Conservation (phyloP, 176 grass and related monocot species). For the Raddia guianensis region DNA sequence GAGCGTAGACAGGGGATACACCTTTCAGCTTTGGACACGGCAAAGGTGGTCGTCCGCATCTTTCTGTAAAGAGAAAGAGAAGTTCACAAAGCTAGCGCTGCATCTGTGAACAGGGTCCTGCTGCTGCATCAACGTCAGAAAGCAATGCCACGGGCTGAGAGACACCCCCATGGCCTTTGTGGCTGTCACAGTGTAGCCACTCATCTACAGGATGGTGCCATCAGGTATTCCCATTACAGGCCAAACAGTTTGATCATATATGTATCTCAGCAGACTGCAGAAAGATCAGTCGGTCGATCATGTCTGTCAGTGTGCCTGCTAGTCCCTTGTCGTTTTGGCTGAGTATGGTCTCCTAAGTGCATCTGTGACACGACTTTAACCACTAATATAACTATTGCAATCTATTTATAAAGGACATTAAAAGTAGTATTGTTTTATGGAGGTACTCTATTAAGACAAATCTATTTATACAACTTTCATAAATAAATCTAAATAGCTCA, state of each 20-base stretch:
- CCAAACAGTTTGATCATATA: not conserved
- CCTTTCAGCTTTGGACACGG: slow-evolving; percentile 23
- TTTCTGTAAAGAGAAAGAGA: slow-evolving; percentile 42
- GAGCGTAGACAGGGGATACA: slow-evolving; percentile 3
- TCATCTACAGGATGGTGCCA: not conserved
- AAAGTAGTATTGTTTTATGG: too few species aligned
- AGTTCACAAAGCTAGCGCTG: slow-evolving; percentile 32
- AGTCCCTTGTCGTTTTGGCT: too few species aligned
- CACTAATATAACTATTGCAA: too few species aligned
- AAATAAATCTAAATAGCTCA: too few species aligned
- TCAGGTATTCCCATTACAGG: not conserved
- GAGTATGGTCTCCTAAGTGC: too few species aligned
- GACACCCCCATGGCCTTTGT: slow-evolving; percentile 5
- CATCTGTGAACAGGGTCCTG: slow-evolving; percentile 8
- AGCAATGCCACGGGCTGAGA: not conserved
- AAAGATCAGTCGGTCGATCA: too few species aligned
- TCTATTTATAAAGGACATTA: too few species aligned
- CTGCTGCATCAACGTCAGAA: not conserved
- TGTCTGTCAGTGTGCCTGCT: too few species aligned
- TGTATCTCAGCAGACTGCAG: too few species aligned
- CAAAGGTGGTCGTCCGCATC: slow-evolving; percentile 31
- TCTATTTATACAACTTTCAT: too few species aligned
- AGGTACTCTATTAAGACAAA: too few species aligned
- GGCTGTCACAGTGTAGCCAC: not conserved
- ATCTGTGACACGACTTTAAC: too few species aligned